Percentiles rank a stretch among this genome's conserved stretches.
These are phyloP conservation scores for Blastomyces silverae DNA, from an alignment of 2,329 filamentous ascomycete genomes.

Conservation along the genomic window DNA sequence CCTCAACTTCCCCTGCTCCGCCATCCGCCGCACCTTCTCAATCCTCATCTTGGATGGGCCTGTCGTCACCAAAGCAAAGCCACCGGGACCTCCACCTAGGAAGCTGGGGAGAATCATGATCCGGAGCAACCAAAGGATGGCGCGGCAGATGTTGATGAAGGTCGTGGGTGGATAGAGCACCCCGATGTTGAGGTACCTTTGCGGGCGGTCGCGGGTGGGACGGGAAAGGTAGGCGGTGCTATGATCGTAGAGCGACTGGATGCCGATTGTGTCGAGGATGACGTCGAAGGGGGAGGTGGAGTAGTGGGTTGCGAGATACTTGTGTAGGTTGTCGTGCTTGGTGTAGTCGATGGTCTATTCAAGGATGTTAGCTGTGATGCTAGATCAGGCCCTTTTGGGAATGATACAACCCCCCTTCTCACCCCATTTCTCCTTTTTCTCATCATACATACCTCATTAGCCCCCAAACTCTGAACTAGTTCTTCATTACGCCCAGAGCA, in stretches of 20 bases:
- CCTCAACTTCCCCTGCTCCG: not conserved
- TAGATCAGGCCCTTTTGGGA: not conserved
- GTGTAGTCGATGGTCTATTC: constrained; percentile 10
- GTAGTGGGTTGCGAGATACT: not conserved
- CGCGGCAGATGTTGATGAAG: not conserved
- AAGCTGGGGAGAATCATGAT: not conserved
- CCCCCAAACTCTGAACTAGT: not conserved
- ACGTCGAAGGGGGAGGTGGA: constrained; percentile 3
- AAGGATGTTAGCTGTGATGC: not conserved
- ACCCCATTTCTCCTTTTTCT: not conserved
- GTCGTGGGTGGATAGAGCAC: not conserved
- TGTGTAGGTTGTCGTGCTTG: not conserved
- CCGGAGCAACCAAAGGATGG: not conserved
- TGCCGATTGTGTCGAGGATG: constrained; percentile 3
- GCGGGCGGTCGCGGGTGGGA: not conserved
- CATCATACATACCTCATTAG: not conserved
- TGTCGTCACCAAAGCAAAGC: constrained; percentile 4
- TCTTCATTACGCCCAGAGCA: not conserved
- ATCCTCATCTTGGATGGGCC: not conserved
- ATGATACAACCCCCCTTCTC: not conserved
- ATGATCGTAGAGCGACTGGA: constrained; percentile 7
- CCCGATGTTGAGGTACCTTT: constrained; percentile 3
- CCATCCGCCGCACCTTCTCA: constrained; percentile 4
- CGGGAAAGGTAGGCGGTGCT: not conserved
- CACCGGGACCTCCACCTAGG: not conserved